Base-by-base conservation (phyloP, 208 protist genomes). In the Acanthamoeba triangularis region DNA sequence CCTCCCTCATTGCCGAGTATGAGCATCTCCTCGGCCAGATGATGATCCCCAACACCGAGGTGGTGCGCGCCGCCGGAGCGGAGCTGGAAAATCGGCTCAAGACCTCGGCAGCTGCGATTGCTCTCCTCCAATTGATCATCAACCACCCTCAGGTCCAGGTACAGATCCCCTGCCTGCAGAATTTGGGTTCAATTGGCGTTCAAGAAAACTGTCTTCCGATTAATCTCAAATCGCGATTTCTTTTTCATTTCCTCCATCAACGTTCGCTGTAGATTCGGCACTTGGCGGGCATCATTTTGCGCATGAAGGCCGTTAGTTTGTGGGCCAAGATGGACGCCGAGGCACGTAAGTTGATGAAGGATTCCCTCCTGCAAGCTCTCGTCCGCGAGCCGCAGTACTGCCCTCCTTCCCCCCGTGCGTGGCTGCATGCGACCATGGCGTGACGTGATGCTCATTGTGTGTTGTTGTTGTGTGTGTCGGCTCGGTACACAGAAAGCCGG, bases 21-120 rank as follows among this genome's bases (percentile, higher is more conserved):
- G 87, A 93, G 63, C 35, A 28, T 30, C 87, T 93, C 41, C 41
- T 93, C 5, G 37, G 25, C n/a, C 54, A 93, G 87, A 44, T 93
- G 59, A 67, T 93, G 61, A 56, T 76, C 14, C 87, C 87, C 59
- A 76, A 93, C 87, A 93, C 87, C 25, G 87, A 93, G 28, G 61
- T 74, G 20, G 63, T 93, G 14, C 87, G 87, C 8, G 61, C 54
- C 16, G 87, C 87, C 87, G 87, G 87, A 93, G 63, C 30, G 37
- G 87, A 93, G 61, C 61, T 93, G 13, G 63, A 93, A 47, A 76
- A 44, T 25, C 54, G 87, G n/a, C 87, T 93, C 33, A 49, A 67
- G 33, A 76, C 54, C 33, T 30, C 59, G 23, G 25, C 61, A 54
- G 44, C 87, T 14, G 87, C 63, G 18, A 30, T 76, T 18, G 87